A percentile compares a stretch with the other conserved stretches of the same genome.
phyloP scores from a whole-genome alignment of 345 rosid species.

The Moringa oleifera region DNA sequence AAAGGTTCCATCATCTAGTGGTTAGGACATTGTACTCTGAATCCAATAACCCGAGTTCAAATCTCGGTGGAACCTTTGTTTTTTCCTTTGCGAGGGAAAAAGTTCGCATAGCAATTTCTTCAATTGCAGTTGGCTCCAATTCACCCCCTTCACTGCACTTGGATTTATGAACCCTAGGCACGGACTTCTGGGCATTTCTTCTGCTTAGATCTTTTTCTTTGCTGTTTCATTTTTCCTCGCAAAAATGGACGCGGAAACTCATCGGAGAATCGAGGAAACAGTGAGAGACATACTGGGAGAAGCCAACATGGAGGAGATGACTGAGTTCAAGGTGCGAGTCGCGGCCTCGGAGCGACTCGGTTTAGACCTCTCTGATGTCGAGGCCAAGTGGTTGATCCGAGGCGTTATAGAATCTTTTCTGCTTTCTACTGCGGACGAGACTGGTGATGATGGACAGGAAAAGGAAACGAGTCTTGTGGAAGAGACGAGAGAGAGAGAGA shows the following conservation, averaged over 20 bases:
- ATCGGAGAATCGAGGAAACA: conserved; percentile 44
- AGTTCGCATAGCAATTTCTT: too few relatives aligned
- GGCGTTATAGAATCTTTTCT: conserved; percentile 56
- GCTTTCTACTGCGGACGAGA: conserved; percentile 31
- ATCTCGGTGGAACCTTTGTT: conserved; percentile 75
- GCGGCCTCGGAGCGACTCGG: conserved; percentile 50
- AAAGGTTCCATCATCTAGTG: conserved; percentile 77
- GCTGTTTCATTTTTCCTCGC: neutral
- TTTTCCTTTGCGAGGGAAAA: neutral
- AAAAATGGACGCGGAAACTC: conserved; percentile 33
- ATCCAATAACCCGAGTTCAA: conserved; percentile 98
- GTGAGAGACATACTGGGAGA: conserved; percentile 45
- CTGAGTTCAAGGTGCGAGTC: conserved; percentile 70
- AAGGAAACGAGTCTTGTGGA: neutral
- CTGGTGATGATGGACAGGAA: conserved; percentile 1
- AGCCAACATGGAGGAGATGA: conserved; percentile 56
- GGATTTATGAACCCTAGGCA: neutral
- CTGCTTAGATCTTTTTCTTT: neutral
- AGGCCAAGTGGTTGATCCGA: conserved; percentile 46
- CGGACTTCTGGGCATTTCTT: too few relatives aligned
- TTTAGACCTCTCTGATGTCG: conserved; percentile 40
- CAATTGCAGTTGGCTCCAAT: too few relatives aligned
- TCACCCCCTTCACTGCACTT: too few relatives aligned
- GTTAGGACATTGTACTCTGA: conserved; percentile 98
- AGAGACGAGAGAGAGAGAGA: conserved; percentile 8